Base-by-base conservation (phyloP, 176 grass and related monocot species). In the Lolium rigidum region DNA sequence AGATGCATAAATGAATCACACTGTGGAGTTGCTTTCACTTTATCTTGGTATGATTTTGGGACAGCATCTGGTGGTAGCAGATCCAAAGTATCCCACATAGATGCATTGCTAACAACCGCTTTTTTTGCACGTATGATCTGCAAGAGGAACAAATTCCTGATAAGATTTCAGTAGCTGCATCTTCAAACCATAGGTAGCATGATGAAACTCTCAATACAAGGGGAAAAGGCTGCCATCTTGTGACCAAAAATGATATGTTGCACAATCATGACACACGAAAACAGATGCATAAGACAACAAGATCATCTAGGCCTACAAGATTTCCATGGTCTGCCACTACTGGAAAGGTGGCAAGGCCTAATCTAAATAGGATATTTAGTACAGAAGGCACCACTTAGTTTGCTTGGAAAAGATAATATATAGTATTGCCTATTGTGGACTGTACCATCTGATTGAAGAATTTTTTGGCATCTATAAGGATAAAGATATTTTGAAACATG, bases 1-100 rank as follows among this genome's bases (percentile, higher is more conserved):
- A 96, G 94, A 87, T 94, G 97, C 97, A 99, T 96, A 84, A 99
- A 96, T 4, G 92, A 99, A 49, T 96, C 97, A 63, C 97, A 99
- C 57, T 96, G 92, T 50, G 94, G 97, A 71, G 97, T 96, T 90
- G 73, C 83, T 83, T 94, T 86, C 85, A 96, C 88, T 70, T 82
- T 87, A 80, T 94, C 82, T 83, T 86, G 67, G 67, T 98, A 96
- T 83, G 88, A 84, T 88, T 77, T 85, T 15, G 97, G 94, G 71
- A 99, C 78, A 76, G 41, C 62, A 72, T 99, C 86, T 4, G 64
- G 72, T 82, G 97, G 94, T 41, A 99, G 76, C 56, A 99, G 77
- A 87, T 94, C 76, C 83, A 96, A 83, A 71, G 97, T 99, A 80
- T 99, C 92, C 94, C 97, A 93, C 94, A 99, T 94, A 56, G 97